phyloP scores from a whole-genome alignment of 345 rosid species.

The Lenwebbia sp. region DNA sequence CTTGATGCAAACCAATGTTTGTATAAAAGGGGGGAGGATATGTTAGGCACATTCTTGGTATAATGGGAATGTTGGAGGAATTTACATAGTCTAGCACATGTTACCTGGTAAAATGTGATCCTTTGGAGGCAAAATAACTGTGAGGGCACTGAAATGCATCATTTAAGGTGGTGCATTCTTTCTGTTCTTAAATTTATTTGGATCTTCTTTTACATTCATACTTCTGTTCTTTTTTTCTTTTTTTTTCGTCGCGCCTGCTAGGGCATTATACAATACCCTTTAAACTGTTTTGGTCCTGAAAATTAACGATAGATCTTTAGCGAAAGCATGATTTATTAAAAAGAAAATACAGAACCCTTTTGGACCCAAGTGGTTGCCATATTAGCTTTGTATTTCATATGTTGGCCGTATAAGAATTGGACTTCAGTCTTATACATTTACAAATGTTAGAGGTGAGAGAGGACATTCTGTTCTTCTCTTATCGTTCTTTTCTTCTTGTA shows the following conservation, averaged over 20 bases:
- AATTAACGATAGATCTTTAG: neutral
- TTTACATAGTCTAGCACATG: neutral
- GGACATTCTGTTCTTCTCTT: neutral
- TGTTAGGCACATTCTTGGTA: neutral
- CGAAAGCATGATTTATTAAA: neutral
- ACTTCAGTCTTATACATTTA: neutral
- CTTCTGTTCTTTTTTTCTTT: neutral
- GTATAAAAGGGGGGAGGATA: neutral
- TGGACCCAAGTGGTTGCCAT: neutral
- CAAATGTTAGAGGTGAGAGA: neutral
- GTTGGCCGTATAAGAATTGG: neutral
- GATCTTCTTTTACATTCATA: neutral
- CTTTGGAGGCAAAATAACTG: neutral
- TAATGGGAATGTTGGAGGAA: neutral
- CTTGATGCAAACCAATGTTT: neutral
- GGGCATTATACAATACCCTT: neutral
- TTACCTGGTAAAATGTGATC: neutral
- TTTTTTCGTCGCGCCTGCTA: neutral
- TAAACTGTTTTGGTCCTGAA: neutral
- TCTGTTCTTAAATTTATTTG: neutral
- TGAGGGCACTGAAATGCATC: neutral
- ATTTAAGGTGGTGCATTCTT: neutral
- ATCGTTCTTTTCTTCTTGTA: neutral
- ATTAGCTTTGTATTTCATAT: neutral
- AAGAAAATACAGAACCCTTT: neutral